Conservation (phyloP, 306 rosid species). For the Cicer yamashitae region DNA sequence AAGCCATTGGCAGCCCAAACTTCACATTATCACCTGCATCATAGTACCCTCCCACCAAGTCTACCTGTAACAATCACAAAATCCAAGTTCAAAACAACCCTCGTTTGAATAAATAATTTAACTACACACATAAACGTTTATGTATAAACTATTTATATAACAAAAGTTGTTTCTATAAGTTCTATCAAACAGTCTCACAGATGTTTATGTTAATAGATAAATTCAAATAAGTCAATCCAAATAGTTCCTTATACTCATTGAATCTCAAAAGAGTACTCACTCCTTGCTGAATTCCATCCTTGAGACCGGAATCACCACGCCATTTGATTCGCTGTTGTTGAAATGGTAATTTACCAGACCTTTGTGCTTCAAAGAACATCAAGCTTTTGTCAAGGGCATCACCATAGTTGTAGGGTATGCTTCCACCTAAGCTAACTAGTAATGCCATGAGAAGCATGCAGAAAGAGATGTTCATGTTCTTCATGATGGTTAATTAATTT, state of each 20-base stretch:
- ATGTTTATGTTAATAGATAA: no score
- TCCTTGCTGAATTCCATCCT: constrained; percentile 79
- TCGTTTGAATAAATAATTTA: no score
- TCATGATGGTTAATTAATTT: constrained; percentile 41
- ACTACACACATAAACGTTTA: no score
- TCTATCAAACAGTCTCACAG: no score
- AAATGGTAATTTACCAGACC: constrained; percentile 72
- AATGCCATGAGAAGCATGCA: constrained; percentile 42
- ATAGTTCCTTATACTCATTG: background rate
- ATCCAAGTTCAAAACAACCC: background rate
- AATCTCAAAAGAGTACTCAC: constrained; percentile 46
- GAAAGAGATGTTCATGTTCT: constrained; percentile 46
- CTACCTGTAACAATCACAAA: constrained; percentile 53
- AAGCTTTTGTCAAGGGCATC: constrained; percentile 79
- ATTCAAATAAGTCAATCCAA: no score
- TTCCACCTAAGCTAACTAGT: constrained; percentile 38
- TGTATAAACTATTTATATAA: no score
- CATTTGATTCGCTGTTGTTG: constrained; percentile 62
- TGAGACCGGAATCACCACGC: constrained; percentile 83
- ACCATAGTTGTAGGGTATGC: constrained; percentile 57
- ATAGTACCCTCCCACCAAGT: constrained; percentile 91
- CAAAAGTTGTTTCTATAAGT: no score
- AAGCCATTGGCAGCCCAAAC: constrained; percentile 93
- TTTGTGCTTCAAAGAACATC: constrained; percentile 81
- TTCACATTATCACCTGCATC: constrained; percentile 97